Percentiles rank a stretch among this genome's conserved stretches.
phyloP scores from a whole-genome alignment of 2,329 filamentous ascomycete genomes.

The Exserohilum rostratum region DNA sequence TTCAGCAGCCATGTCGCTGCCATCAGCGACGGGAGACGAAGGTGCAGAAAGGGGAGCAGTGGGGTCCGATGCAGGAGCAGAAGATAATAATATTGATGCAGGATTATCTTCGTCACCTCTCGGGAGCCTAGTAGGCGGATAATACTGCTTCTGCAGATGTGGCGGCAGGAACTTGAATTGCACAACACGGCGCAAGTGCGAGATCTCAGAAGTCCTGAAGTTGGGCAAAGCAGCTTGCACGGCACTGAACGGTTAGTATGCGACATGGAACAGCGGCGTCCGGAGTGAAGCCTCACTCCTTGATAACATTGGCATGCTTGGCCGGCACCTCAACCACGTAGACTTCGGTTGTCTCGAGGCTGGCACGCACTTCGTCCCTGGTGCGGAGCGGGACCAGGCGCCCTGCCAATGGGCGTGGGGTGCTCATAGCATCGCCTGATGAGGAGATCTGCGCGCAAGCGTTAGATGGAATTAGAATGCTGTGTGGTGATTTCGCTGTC shows the following conservation, averaged over 20 bases:
- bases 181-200: conserved; percentile 75
- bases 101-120: conserved; percentile 44
- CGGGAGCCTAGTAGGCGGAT: conserved; percentile 39
- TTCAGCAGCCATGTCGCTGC: conserved; percentile 19
- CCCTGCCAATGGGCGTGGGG: conserved; percentile 22
- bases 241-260: conserved; percentile 46
- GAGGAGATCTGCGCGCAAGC: not conserved
- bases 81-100: conserved; percentile 37
- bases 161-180: conserved; percentile 72
- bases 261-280: conserved; percentile 14
- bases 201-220: conserved; percentile 53
- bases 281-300: conserved; percentile 64
- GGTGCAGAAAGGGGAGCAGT: conserved; percentile 8
- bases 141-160: conserved; percentile 57
- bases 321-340: conserved; percentile 75
- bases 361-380: conserved; percentile 57
- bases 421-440: conserved; percentile 36
- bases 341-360: conserved; percentile 63
- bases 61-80: conserved; percentile 25
- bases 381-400: conserved; percentile 53
- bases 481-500: conserved; percentile 3
- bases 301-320: conserved; percentile 72
- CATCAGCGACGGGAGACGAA: conserved; percentile 8
- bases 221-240: conserved; percentile 54
- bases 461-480: not conserved